Evolutionary conservation across 306 rosid species (phyloP), one percentile per base, ranked within the genome.

Genomic region (Prosopis cineraria): DNA sequence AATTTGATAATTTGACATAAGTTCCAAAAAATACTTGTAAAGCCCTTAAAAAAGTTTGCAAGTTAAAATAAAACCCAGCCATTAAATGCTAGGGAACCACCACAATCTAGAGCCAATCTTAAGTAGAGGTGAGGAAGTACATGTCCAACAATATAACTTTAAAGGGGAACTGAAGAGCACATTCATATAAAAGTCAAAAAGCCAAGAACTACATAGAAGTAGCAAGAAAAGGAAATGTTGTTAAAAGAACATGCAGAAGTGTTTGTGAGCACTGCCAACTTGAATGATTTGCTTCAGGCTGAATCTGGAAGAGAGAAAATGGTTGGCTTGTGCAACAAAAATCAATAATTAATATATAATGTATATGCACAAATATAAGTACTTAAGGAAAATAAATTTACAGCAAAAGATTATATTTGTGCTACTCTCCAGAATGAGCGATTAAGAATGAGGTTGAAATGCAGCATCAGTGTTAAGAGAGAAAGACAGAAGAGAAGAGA

Each of bases 401-500:
- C 63, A 24, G 17, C 63, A 56, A 24, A 25, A 24, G 34, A 27
- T 56, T 56, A 25, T 56, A 56, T 56, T 25, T 24, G 3, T 56
- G 10, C 16, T 9, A 5, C 47, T 34, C 63, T 55, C 63, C 63
- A 55, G 53, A 20, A 53, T 8, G 5, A 53, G 63, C 10, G 33
- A 4, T 55, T 55, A 56, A 56, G 34, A 25, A 27, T 25, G 19
- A 56, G 64, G 64, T 24, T 9, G 33, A 31, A 13, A 24, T 56
- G 34, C 31, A 7, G 34, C 3, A 22, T 22, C 63, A 55, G 33
- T n/a, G n/a, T n/a, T n/a, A n/a, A n/a, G n/a, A n/a, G n/a, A n/a
- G n/a, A n/a, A n/a, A n/a, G n/a, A n/a, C n/a, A 2, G 47, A 66
- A 77, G 48, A 34, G 31, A 55, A 77, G 72, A 31, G 43, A 48